Base-by-base conservation (phyloP, 202 grass and related monocot species). In the Musa balbisiana region DNA sequence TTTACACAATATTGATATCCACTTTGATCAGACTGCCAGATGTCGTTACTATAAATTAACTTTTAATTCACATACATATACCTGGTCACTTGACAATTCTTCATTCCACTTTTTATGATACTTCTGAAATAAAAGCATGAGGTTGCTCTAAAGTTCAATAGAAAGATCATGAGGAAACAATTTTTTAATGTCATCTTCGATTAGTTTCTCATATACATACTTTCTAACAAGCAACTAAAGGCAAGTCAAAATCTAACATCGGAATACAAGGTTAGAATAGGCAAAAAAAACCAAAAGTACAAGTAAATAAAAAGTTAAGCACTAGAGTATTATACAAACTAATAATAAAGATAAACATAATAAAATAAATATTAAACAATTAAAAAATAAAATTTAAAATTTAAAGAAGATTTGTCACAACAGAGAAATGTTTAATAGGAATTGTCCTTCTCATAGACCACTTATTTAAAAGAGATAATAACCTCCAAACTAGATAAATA, bases 41-140 rank as follows among this genome's bases (percentile, higher is more conserved):
- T 51, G 33, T 17, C 3, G 22, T 11, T 51, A 71, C 0, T 26
- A 71, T 10, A 51, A 6, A 51, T 51, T 26, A 11, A 24, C 10
- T 33, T 33, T 33, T 22, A 26, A 24, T 13, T 65, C 22, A 26
- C 54, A 65, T 65, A 25, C 65, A 19, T 64, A 52, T 65, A 79
- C 77, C 77, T 79, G 26, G 26, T 71, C 77, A 8, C 27, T 69
- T 9, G 66, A 58, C 59, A 65, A 66, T 69, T 79, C 77, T 53
- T 71, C 77, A 53, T 23, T 79, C 77, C 77, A 79, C 15, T 70
- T 26, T n/a, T 56, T 56, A 25, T 10, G 65, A 79, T 70, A 70
- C 25, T 70, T 71, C 16, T 59, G 21, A 58, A 79, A 25, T 60
- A 50, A 4, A 19, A 16, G 21, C 3, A 24, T 26, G 70, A 79